Evolutionary conservation across 2,329 filamentous ascomycete species (phyloP).

Genomic region (Curvularia sp.): DNA sequence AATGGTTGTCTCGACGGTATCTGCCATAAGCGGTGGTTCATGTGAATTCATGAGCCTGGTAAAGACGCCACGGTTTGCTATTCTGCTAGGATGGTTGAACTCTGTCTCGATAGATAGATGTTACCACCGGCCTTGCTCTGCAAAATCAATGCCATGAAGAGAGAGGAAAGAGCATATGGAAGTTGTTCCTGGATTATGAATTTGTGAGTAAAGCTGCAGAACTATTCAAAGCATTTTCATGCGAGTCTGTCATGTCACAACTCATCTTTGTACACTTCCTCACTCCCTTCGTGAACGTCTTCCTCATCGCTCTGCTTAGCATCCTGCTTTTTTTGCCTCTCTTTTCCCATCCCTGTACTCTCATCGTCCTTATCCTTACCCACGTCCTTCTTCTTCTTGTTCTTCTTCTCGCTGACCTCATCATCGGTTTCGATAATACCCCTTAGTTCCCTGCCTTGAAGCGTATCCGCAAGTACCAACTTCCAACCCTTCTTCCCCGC

Average conservation of each 20-base stretch:
- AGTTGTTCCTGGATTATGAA: background rate
- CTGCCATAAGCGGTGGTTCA: too few relatives aligned
- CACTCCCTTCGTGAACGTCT: conserved; percentile 46
- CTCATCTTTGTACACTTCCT: conserved; percentile 54
- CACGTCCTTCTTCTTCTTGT: conserved; percentile 51
- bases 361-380: conserved; percentile 50
- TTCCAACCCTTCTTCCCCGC: conserved; percentile 79
- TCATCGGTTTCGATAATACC: conserved; percentile 71
- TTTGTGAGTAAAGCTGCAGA: background rate
- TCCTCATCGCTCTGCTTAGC: conserved; percentile 31
- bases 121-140: background rate
- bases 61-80: background rate
- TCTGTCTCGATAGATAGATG: background rate
- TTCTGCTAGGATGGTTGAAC: background rate
- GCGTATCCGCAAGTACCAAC: conserved; percentile 77
- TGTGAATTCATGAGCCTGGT: background rate
- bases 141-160: background rate
- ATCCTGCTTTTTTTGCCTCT: conserved; percentile 28
- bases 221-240: background rate
- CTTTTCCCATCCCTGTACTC: conserved; percentile 20
- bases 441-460: conserved; percentile 70
- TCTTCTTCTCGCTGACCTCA: conserved; percentile 55
- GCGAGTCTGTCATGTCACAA: conserved; percentile 19
- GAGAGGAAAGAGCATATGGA: background rate
- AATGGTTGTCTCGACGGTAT: background rate